phyloP scores from a whole-genome alignment of 2,329 filamentous ascomycete genomes.

The Curvularia sp. region DNA sequence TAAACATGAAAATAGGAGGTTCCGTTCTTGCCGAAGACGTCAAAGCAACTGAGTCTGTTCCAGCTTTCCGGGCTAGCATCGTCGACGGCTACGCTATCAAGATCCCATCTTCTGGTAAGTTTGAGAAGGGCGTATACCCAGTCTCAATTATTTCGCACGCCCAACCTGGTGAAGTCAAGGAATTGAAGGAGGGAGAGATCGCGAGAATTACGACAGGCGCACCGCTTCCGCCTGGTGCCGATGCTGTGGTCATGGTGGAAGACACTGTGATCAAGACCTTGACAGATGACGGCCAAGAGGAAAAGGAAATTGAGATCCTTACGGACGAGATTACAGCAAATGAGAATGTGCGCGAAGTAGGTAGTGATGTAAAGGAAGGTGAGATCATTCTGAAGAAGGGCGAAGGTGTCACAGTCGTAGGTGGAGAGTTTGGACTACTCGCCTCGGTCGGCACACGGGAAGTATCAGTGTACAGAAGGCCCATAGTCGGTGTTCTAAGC shows the following conservation, averaged over 20 bases:
- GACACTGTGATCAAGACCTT: slow-evolving; percentile 79
- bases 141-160: slow-evolving; percentile 89
- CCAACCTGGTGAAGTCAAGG: slow-evolving; percentile 69
- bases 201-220: slow-evolving; percentile 94
- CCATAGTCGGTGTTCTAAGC: slow-evolving; percentile 84
- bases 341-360: slow-evolving; percentile 90
- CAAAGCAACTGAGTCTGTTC: slow-evolving; percentile 79
- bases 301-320: slow-evolving; percentile 85
- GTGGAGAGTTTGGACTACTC: slow-evolving; percentile 89
- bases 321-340: slow-evolving; percentile 75
- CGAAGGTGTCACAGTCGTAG: slow-evolving; percentile 82
- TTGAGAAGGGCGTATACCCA: slow-evolving; percentile 79
- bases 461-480: slow-evolving; percentile 76
- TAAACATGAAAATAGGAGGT: slow-evolving; percentile 73
- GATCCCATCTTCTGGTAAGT: slow-evolving; percentile 50
- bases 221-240: slow-evolving; percentile 85
- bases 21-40: slow-evolving; percentile 85
- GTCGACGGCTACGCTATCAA: slow-evolving; percentile 86
- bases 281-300: slow-evolving; percentile 82
- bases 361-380: slow-evolving; percentile 79
- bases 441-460: slow-evolving; percentile 79
- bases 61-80: slow-evolving; percentile 93
- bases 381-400: slow-evolving; percentile 76
- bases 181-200: slow-evolving; percentile 75
- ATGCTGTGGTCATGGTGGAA: slow-evolving; percentile 95